Base-by-base conservation (phyloP, 2,329 filamentous ascomycete species). In the Aspergillus latus region DNA sequence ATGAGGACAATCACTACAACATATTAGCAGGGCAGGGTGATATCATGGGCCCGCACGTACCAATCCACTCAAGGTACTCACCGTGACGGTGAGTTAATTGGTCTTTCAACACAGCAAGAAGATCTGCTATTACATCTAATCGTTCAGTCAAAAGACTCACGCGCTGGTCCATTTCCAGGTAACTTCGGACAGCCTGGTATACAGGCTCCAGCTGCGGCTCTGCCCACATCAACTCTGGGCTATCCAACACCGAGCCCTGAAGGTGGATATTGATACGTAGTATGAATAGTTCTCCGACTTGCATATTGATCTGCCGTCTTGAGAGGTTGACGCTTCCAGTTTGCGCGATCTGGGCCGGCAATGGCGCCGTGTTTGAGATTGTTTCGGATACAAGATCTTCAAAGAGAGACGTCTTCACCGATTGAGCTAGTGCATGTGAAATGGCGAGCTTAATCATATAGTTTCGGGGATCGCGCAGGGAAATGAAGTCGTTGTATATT, bases 401-500 rank as follows among this genome's bases (percentile, higher is more conserved):
- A 68, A 97, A 97, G 5, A 97, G 84, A 4, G 91, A 96, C 1
- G 94, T 99, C 85, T 99, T 97, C 69, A 97, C 94, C 62, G 90
- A 96, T 74, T 99, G 94, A 0, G 93, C 90, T 47, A 99, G 80
- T 2, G 94, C 94, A 77, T 99, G 94, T 13, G 91, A 96, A 70
- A 97, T 97, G 54, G 93, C 92, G 37, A 97, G 80, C 77, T 97
- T 97, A 64, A 89, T 95, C 94, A 97, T 97, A 78, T 97, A 96
- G 74, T 96, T 96, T 68, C 87, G 87, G 76, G 96, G 96, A 67
- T 97, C 93, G 48, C 92, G 84, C 59, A 99, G 76, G 2, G 90
- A 94, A 74, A 99, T 99, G 68, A 99, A 99, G 75, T 99, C 94
- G 75, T 99, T 99, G 82, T 99, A 99, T 73, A 99, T 99, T 50